Percentiles rank a stretch among this genome's conserved stretches.
phyloP scores from a whole-genome alignment of 2,329 filamentous ascomycete genomes.

The Pseudonectria foliicola region DNA sequence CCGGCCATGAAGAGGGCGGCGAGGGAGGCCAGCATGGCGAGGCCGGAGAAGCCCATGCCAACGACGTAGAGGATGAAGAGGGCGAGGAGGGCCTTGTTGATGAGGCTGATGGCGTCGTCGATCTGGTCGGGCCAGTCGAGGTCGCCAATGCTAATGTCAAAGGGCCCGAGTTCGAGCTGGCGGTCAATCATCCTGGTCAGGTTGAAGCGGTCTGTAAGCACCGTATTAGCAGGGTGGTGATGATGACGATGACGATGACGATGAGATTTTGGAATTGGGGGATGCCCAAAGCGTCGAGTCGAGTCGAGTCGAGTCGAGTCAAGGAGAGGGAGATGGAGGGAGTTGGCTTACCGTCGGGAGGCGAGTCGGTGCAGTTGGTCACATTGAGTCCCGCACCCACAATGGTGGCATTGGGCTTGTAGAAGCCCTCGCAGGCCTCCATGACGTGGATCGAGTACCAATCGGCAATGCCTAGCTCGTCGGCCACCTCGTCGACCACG shows the following conservation, averaged over 20 bases:
- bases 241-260: too few species aligned
- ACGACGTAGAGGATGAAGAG: slow-evolving; percentile 44
- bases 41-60: slow-evolving; percentile 33
- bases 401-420: slow-evolving; percentile 35
- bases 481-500: slow-evolving; percentile 32
- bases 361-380: slow-evolving; percentile 36
- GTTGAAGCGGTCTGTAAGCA: slow-evolving; percentile 34
- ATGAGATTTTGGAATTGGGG: too few species aligned
- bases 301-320: too few species aligned
- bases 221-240: background rate
- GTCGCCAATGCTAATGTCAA: slow-evolving; percentile 37
- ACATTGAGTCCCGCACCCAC: slow-evolving; percentile 31
- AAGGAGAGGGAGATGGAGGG: too few species aligned
- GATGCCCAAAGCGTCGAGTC: too few species aligned
- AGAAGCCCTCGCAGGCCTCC: slow-evolving; percentile 40
- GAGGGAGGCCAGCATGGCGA: slow-evolving; percentile 35
- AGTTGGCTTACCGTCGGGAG: slow-evolving; percentile 30
- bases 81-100: slow-evolving; percentile 42
- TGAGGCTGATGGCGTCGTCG: slow-evolving; percentile 39
- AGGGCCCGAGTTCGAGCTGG: slow-evolving; percentile 37
- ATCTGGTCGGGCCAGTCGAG: slow-evolving; percentile 39
- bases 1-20: slow-evolving; percentile 28
- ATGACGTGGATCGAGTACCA: slow-evolving; percentile 47
- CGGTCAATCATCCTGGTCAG: slow-evolving; percentile 40
- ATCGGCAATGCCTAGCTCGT: slow-evolving; percentile 39